A percentile compares a stretch with the other conserved stretches of the same genome.
These are phyloP conservation scores for Neofusicoccum sp. DNA, from an alignment of 2,329 filamentous ascomycete species.

Conservation along the genomic window DNA sequence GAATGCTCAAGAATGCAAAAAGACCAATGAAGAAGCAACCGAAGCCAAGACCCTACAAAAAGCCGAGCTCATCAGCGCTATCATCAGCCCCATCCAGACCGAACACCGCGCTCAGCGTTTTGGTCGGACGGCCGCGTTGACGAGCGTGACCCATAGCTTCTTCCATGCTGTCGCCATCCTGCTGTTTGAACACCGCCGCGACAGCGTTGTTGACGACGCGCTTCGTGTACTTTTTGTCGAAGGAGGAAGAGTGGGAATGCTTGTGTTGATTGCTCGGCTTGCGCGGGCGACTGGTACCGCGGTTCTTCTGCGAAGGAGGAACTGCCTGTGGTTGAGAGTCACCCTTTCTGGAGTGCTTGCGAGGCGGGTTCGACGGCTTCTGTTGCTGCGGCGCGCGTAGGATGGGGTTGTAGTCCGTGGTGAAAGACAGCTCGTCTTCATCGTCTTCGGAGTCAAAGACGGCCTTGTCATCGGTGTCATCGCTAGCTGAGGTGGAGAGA, in stretches of 20 bases:
- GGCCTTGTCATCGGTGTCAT: neutral
- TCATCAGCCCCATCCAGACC: constrained; percentile 8
- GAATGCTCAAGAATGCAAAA: no score
- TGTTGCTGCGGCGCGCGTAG: no score
- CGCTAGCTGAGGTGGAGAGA: neutral
- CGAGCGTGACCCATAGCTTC: no score
- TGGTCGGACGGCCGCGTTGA: neutral
- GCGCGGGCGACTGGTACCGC: no score
- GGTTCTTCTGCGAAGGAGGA: no score
- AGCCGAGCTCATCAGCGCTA: constrained; percentile 17
- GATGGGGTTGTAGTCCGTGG: neutral
- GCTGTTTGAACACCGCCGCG: neutral
- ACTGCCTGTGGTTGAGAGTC: no score
- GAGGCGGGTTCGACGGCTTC: neutral
- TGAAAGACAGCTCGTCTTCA: neutral
- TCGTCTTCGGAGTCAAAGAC: neutral
- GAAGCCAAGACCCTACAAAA: neutral
- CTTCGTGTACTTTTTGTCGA: no score
- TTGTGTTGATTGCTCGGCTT: no score
- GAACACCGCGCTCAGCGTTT: neutral
- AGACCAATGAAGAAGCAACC: neutral
- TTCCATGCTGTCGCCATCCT: no score
- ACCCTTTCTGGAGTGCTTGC: neutral
- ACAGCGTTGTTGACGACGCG: no score
- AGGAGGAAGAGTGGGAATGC: no score